These are phyloP conservation scores for Dictyophora rubrovolvata DNA, from an alignment of 768 basidiomycete genomes.

Conservation along the genomic window DNA sequence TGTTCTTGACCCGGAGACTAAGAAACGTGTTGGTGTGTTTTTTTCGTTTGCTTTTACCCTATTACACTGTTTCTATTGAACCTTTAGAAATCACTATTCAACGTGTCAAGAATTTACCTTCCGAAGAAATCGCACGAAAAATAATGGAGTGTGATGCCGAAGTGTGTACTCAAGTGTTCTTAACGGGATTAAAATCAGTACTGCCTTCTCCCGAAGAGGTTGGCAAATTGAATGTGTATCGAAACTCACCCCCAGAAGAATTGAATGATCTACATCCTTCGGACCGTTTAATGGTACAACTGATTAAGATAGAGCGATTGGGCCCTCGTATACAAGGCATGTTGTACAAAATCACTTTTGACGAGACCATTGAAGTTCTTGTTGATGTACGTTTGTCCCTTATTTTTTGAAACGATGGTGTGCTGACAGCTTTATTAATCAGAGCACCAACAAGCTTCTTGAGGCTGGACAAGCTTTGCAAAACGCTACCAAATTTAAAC, in stretches of 20 bases:
- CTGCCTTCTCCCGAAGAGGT: conserved; percentile 86
- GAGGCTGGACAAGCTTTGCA: conserved; percentile 75
- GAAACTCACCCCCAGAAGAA: conserved; percentile 78
- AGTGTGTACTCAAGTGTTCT: conserved; percentile 79
- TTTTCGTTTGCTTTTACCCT: not conserved
- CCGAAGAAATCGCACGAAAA: conserved; percentile 75
- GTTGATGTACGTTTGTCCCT: conserved; percentile 51
- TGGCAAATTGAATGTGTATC: conserved; percentile 83
- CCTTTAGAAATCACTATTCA: conserved; percentile 82
- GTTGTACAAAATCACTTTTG: conserved; percentile 84
- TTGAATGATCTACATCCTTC: conserved; percentile 84
- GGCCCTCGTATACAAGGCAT: conserved; percentile 88
- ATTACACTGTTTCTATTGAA: not conserved
- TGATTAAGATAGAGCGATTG: conserved; percentile 89
- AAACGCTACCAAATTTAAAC: conserved; percentile 79
- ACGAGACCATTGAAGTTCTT: conserved; percentile 71
- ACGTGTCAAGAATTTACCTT: conserved; percentile 69
- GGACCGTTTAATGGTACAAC: conserved; percentile 92
- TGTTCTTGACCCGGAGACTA: conserved; percentile 82
- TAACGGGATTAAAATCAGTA: conserved; percentile 79
- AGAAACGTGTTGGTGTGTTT: conserved; percentile 83
- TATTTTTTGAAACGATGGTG: not conserved
- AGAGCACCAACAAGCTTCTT: conserved; percentile 75
- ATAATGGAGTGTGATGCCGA: conserved; percentile 83
- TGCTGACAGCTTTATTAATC: not conserved